Evolutionary conservation across 768 basidiomycete species (phyloP).

Genomic region (Lentinula lateritia): DNA sequence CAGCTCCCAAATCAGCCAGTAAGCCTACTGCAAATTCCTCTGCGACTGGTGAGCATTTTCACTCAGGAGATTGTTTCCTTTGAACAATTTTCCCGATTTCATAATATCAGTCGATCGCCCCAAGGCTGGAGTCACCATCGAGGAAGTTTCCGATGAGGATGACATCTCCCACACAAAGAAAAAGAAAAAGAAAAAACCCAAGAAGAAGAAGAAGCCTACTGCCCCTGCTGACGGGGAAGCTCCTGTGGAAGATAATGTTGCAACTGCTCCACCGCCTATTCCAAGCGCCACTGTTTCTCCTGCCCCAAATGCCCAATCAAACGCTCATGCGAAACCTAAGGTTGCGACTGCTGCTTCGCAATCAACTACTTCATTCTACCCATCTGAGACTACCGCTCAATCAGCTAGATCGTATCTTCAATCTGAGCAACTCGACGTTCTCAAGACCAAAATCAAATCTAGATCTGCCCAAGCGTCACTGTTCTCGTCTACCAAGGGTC

Average conservation of each 20-base stretch:
- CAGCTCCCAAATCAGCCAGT: background rate
- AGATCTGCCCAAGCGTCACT: slow-evolving; percentile 53
- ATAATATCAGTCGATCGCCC: slow-evolving; percentile 16
- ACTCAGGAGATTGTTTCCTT: background rate
- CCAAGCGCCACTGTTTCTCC: slow-evolving; percentile 14
- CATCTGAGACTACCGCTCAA: slow-evolving; percentile 48
- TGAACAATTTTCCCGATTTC: slow-evolving; percentile 5
- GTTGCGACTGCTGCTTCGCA: slow-evolving; percentile 13
- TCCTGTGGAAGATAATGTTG: slow-evolving; percentile 7
- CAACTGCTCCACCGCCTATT: slow-evolving; percentile 1
- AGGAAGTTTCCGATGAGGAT: slow-evolving; percentile 65
- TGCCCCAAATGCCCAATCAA: slow-evolving; percentile 8
- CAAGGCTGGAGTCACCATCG: slow-evolving; percentile 46
- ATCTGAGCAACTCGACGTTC: slow-evolving; percentile 35
- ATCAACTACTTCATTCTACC: slow-evolving; percentile 31
- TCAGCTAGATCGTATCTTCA: slow-evolving; percentile 70
- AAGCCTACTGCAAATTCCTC: background rate
- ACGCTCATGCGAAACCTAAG: slow-evolving; percentile 12
- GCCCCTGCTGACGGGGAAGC: slow-evolving; percentile 17
- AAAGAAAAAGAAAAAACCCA: slow-evolving; percentile 74
- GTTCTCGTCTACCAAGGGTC: slow-evolving; percentile 34
- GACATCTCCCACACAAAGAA: slow-evolving; percentile 38
- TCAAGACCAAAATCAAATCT: slow-evolving; percentile 68
- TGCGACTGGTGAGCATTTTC: background rate
- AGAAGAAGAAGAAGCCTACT: slow-evolving; percentile 53